Percentiles rank a stretch among this genome's conserved stretches.
These are phyloP conservation scores for Penicillium tannophilum DNA, from an alignment of 495 filamentous ascomycete species.

Conservation along the genomic window DNA sequence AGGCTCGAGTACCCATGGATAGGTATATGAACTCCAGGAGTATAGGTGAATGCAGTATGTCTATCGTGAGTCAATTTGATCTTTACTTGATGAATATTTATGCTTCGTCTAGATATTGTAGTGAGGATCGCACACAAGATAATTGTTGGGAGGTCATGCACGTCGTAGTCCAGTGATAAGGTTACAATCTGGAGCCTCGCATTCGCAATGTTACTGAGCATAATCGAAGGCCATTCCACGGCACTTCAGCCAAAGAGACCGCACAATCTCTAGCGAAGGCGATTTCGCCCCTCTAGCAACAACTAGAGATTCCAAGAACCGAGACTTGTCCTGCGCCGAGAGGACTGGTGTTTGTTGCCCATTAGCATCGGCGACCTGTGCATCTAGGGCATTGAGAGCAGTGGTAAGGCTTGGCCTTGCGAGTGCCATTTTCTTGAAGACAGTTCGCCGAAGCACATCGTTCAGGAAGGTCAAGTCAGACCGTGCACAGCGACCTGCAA, in stretches of 20 bases:
- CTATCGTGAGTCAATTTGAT: too few species aligned
- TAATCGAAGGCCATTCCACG: constrained; percentile 70
- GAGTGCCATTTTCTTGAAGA: constrained; percentile 65
- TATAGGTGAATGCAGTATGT: too few species aligned
- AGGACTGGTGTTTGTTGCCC: constrained; percentile 22
- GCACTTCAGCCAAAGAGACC: constrained; percentile 71
- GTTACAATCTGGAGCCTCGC: not conserved
- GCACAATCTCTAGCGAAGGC: constrained; percentile 61
- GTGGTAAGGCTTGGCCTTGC: constrained; percentile 62
- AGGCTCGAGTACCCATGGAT: too few species aligned
- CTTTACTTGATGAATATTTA: too few species aligned
- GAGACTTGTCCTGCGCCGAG: constrained; percentile 37
- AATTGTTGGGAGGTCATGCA: too few species aligned
- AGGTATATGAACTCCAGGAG: too few species aligned
- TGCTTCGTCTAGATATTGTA: too few species aligned
- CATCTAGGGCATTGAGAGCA: constrained; percentile 57
- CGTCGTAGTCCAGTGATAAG: too few species aligned
- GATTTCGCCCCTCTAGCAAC: constrained; percentile 59
- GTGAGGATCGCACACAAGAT: too few species aligned
- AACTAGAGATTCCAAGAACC: constrained; percentile 39
- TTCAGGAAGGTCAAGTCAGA: constrained; percentile 76
- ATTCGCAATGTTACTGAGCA: constrained; percentile 28
- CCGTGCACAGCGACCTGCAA: constrained; percentile 72
- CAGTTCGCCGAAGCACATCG: constrained; percentile 76
- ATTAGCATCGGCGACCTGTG: constrained; percentile 33